These are phyloP conservation scores for Bombardia bombarda DNA, from an alignment of 495 filamentous ascomycete genomes.

Conservation along the genomic window DNA sequence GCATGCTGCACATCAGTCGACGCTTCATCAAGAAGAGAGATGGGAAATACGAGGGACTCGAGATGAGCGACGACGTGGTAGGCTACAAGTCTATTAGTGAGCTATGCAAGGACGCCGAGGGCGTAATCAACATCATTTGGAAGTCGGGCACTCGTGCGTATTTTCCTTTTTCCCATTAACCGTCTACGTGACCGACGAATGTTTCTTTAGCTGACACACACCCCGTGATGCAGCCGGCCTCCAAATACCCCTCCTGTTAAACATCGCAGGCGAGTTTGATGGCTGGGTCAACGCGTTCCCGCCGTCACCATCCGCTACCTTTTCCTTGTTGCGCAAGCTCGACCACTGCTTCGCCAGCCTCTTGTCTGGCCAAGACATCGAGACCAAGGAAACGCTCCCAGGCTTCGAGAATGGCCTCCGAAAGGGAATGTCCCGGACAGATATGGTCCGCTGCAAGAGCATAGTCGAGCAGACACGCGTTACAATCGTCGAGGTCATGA, in stretches of 20 bases:
- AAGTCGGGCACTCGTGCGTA: slow-evolving; percentile 69
- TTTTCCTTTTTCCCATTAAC: not conserved
- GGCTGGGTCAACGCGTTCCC: slow-evolving; percentile 59
- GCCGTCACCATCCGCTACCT: slow-evolving; percentile 55
- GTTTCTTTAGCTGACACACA: not conserved
- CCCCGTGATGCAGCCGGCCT: slow-evolving; percentile 50
- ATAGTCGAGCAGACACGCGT: slow-evolving; percentile 64
- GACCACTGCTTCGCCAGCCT: slow-evolving; percentile 70
- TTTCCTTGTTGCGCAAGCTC: slow-evolving; percentile 63
- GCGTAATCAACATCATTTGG: slow-evolving; percentile 72
- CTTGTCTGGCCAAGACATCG: slow-evolving; percentile 55
- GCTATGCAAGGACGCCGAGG: slow-evolving; percentile 61
- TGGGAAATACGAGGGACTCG: slow-evolving; percentile 47
- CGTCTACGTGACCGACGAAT: no score
- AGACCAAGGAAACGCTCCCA: slow-evolving; percentile 55
- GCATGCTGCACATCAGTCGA: slow-evolving; percentile 54
- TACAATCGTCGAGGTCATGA: slow-evolving; percentile 56
- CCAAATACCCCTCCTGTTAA: slow-evolving; percentile 77
- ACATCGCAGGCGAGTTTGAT: slow-evolving; percentile 60
- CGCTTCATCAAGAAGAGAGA: slow-evolving; percentile 73
- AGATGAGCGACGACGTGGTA: slow-evolving; percentile 42
- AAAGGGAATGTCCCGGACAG: slow-evolving; percentile 51
- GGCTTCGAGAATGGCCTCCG: slow-evolving; percentile 54
- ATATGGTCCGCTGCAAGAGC: slow-evolving; percentile 77
- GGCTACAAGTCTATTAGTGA: slow-evolving; percentile 66